Evolutionary conservation across 208 protist genomes (phyloP), one percentile per base, ranked within the genome.

Genomic region (Wallacemonas sp.): DNA sequence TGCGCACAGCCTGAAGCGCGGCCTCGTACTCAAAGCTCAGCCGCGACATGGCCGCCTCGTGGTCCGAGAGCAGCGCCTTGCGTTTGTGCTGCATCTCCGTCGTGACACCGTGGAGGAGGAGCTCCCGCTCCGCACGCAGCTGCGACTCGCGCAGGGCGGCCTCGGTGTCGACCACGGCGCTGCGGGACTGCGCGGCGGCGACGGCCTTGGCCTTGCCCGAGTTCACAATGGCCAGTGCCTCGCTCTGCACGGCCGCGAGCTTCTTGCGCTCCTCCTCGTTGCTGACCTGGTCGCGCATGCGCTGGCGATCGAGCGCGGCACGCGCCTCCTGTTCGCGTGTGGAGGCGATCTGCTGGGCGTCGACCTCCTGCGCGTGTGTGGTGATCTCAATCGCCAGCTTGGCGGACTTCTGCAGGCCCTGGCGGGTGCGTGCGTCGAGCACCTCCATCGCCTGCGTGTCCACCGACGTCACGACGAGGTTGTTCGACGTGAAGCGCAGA

Each of bases 321-420:
- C 71, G 72, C 27, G 97, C 92, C 76, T 88, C 80, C 83, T 98
- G 96, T 77, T 98, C 97, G 1, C 84, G 72, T 8, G 82, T 81
- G 49, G 84, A 75, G 38, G 97, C 96, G 58, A 97, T 78, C 70
- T 98, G 96, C 65, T 88, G 77, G 32, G 97, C 95, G 43, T 84
- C 74, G 12, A 88, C 86, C 80, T 99, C 94, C 80, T 98, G 96
- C 16, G 93, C 93, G 58, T 95, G 94, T 14, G 96, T 98, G 16
- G 97, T 95, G 56, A 98, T 98, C 72, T 98, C 94, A 69, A 99
- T 98, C 21, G 96, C 97, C 49, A 98, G 91, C 79, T 99, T 96
- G 26, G 98, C 97, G 2, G 95, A 98, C 81, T 98, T 96, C 56
- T 98, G 92, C 12, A 99, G 76, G 9, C 94, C 90, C 60, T 97